These are phyloP conservation scores for Russula sp. DNA, from an alignment of 768 basidiomycete species.

Conservation along the genomic window DNA sequence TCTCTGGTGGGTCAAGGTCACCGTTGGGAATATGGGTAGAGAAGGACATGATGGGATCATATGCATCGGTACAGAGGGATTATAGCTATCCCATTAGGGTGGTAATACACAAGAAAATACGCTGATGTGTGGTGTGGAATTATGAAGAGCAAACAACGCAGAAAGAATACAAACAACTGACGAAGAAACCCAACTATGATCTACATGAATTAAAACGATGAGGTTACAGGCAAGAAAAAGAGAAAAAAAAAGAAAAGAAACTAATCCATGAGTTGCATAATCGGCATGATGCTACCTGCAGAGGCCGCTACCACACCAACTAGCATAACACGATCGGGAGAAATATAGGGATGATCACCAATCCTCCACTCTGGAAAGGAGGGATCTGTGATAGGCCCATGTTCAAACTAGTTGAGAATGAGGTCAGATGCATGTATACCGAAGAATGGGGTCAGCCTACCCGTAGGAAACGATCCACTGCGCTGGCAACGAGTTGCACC, in stretches of 20 bases:
- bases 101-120: neutral
- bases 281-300: slow-evolving; percentile 15
- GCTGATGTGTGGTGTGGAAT: neutral
- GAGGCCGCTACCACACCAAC: slow-evolving; percentile 16
- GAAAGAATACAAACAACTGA: neutral
- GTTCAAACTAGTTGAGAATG: slow-evolving; percentile 3
- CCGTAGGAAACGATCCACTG: slow-evolving; percentile 13
- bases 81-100: neutral
- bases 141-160: neutral
- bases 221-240: neutral
- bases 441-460: neutral
- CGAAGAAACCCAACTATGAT: neutral
- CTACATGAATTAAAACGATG: neutral
- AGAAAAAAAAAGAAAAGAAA: neutral
- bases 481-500: slow-evolving; percentile 14
- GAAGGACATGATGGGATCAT: neutral
- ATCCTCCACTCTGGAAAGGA: slow-evolving; percentile 8
- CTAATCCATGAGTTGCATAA: slow-evolving; percentile 5
- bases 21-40: neutral
- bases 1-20: neutral
- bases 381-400: neutral
- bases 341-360: slow-evolving; percentile 4
- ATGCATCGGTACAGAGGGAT: too few relatives aligned
- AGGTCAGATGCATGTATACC: neutral
- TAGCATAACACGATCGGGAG: slow-evolving; percentile 6